These are phyloP conservation scores for Phoma sp. DNA, from an alignment of 2,329 filamentous ascomycete species.

Conservation along the genomic window DNA sequence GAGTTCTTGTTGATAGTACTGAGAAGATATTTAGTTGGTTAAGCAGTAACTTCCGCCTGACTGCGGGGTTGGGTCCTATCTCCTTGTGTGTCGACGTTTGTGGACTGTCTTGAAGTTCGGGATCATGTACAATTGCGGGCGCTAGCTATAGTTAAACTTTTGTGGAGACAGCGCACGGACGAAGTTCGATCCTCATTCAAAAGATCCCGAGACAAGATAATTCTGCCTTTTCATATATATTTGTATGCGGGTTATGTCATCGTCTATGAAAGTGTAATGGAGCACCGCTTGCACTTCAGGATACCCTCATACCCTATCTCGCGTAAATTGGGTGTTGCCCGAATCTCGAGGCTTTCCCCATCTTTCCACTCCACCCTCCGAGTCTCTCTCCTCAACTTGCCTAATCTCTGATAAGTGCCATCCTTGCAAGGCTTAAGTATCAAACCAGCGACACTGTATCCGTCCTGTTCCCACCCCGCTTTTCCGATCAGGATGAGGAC, in stretches of 20 bases:
- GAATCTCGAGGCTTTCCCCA: too few relatives aligned
- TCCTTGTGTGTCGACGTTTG: background rate
- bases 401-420: background rate
- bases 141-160: slow-evolving; percentile 6
- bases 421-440: background rate
- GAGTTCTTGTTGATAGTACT: too few relatives aligned
- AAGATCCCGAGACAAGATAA: too few relatives aligned
- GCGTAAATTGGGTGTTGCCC: too few relatives aligned
- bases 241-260: too few relatives aligned
- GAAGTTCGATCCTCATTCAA: too few relatives aligned
- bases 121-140: background rate
- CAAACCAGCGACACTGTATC: background rate
- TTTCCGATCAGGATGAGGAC: background rate
- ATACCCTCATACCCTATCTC: background rate
- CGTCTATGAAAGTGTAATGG: background rate
- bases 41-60: too few relatives aligned
- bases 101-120: background rate
- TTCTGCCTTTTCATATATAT: too few relatives aligned
- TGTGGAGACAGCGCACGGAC: background rate
- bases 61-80: too few relatives aligned
- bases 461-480: background rate
- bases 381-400: background rate
- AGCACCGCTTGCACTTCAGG: background rate
- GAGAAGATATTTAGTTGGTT: too few relatives aligned
- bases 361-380: too few relatives aligned